phyloP scores from a whole-genome alignment of 257 asterid species.

The Coffea canephora region DNA sequence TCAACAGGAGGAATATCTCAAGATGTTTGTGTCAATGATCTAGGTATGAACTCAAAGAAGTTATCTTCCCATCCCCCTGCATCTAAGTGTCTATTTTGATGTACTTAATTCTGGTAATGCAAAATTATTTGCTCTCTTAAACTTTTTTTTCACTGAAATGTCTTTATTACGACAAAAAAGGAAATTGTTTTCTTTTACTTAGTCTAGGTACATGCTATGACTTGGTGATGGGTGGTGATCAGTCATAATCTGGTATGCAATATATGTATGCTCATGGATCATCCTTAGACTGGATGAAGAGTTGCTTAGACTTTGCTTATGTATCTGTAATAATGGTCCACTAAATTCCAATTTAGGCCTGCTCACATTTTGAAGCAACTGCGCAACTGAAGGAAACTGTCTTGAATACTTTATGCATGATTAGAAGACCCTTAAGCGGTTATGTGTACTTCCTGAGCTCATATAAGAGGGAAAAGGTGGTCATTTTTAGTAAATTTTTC shows the following conservation, averaged over 20 bases:
- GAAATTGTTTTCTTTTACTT: background rate
- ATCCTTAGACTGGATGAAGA: background rate
- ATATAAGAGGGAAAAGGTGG: background rate
- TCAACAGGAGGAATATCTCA: conserved; percentile 73
- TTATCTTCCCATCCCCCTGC: background rate
- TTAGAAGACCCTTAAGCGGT: background rate
- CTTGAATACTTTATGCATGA: background rate
- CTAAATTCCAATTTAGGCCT: background rate
- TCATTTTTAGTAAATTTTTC: background rate
- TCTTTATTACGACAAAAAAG: background rate
- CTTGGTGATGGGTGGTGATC: background rate
- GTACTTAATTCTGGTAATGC: background rate
- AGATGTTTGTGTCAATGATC: conserved; percentile 83
- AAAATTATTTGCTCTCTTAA: background rate
- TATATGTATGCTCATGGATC: background rate
- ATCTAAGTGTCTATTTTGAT: background rate
- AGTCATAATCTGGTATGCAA: background rate
- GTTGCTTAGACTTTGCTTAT: background rate
- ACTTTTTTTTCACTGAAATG: background rate
- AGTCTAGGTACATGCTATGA: background rate
- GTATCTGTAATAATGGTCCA: background rate
- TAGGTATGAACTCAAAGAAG: conserved; percentile 45
- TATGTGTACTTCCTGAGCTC: background rate
- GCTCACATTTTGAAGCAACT: background rate
- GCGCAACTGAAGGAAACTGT: background rate